Percentiles rank a stretch among this genome's conserved stretches.
Conservation (phyloP, 495 filamentous ascomycete genomes). For the Penicillium soppii region DNA sequence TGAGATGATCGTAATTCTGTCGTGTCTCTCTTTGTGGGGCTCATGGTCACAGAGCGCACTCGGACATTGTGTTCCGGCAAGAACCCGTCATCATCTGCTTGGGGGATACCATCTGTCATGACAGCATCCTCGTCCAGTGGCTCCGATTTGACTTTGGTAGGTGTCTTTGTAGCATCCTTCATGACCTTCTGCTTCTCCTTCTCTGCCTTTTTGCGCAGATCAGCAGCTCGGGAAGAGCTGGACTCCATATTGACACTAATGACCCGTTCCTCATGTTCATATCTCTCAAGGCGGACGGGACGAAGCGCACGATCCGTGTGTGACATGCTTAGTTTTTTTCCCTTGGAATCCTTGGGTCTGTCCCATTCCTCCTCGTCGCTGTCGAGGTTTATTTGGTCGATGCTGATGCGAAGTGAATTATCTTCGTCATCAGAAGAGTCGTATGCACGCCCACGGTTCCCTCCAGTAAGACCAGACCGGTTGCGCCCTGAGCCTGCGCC, state of each 20-base stretch:
- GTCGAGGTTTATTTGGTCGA: slow-evolving; percentile 51
- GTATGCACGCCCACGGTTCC: slow-evolving; percentile 14
- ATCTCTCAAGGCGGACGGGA: slow-evolving; percentile 49
- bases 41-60: slow-evolving; percentile 27
- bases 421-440: slow-evolving; percentile 48
- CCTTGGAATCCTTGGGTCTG: slow-evolving; percentile 22
- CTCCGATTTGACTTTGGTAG: slow-evolving; percentile 42
- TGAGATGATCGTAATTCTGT: neutral
- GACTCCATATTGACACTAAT: slow-evolving; percentile 54
- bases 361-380: slow-evolving; percentile 37
- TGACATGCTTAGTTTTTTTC: slow-evolving; percentile 39
- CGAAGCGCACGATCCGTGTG: slow-evolving; percentile 31
- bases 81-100: slow-evolving; percentile 37
- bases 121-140: slow-evolving; percentile 40
- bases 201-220: slow-evolving; percentile 38
- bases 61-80: slow-evolving; percentile 40
- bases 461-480: slow-evolving; percentile 27
- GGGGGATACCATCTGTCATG: slow-evolving; percentile 35
- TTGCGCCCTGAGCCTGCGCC: slow-evolving; percentile 27
- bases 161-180: slow-evolving; percentile 20
- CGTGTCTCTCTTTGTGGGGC: slow-evolving; percentile 6
- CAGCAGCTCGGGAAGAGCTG: slow-evolving; percentile 44
- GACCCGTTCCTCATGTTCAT: slow-evolving; percentile 51
- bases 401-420: slow-evolving; percentile 39
- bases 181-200: slow-evolving; percentile 29